Base-by-base conservation (phyloP, 305 asterid genomes). In the Fraxinus floribunda region DNA sequence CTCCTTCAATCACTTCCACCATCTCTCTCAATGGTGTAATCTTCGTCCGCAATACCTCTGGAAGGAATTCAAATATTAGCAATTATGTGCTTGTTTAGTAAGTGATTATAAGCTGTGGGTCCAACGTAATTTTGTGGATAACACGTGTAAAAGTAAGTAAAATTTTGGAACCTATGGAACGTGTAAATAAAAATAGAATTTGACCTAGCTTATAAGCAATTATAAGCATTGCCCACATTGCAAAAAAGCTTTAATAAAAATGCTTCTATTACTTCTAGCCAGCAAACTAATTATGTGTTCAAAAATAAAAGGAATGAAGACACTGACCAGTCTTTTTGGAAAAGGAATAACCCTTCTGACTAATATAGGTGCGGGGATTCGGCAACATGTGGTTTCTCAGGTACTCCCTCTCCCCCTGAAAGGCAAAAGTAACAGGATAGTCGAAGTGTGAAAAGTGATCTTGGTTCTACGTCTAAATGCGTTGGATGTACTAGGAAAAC, bases 281-380 rank as follows among this genome's bases (percentile, higher is more conserved):
- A 20, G 16, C 1, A 55, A 55, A n/a, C 22, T 55, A n/a, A 55
- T 70, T 38, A 44, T 57, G 18, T 9, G 32, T 36, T 74, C 55
- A 68, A 15, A 30, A 83, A 75, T 66, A 72, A 55, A 10, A 15
- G 77, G 49, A 55, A 80, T 8, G 83, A 81, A 85, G 75, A 81
- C 24, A 87, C 94, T 84, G 34, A 96, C 99, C 99, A 60, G 98
- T 91, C 90, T 92, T 94, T 85, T 93, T 96, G 64, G 97, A 35
- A 60, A 94, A 95, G 0, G 92, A 16, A 87, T 93, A 94, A 36
- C 98, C 98, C 85, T 88, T 93, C 86, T 90, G 89, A 74, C 90
- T 94, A 84, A 90, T 77, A 60, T 95, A 93, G 1, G 98, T 95
- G 9, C 99, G 98, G 34, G 98, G 99, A 88, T 95, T 94, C 8